Evolutionary conservation across 164 flowering plant species (phyloP).

Genomic region (Echeveria elegans): DNA sequence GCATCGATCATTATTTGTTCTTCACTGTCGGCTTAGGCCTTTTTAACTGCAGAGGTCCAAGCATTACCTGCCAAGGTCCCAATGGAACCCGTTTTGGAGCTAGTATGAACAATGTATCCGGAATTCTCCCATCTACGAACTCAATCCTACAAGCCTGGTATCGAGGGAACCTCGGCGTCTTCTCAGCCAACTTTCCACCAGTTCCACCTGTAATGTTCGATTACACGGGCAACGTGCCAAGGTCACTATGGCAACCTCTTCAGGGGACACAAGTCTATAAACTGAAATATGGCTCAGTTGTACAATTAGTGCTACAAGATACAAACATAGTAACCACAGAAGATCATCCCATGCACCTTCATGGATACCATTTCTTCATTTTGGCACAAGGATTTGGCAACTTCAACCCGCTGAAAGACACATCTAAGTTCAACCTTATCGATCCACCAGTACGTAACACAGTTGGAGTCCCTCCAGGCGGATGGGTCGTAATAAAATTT

Average conservation of each 20-base stretch:
- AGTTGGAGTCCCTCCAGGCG: slow-evolving; percentile 58
- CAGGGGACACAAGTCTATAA: slow-evolving; percentile 48
- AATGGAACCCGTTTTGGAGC: slow-evolving; percentile 62
- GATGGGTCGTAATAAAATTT: slow-evolving; percentile 76
- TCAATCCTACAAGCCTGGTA: slow-evolving; percentile 59
- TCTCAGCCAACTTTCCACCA: slow-evolving; percentile 65
- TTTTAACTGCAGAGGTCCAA: slow-evolving; percentile 34
- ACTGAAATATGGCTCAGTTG: slow-evolving; percentile 49
- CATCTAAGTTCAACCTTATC: slow-evolving; percentile 56
- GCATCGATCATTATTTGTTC: slow-evolving; percentile 48
- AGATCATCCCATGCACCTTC: slow-evolving; percentile 87
- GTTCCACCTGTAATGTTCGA: slow-evolving; percentile 48
- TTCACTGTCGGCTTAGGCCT: slow-evolving; percentile 76
- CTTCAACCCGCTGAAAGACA: slow-evolving; percentile 46
- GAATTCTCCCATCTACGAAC: slow-evolving; percentile 36
- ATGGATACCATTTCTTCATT: slow-evolving; percentile 69
- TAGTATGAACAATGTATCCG: slow-evolving; percentile 68
- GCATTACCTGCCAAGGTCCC: slow-evolving; percentile 62
- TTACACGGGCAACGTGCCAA: slow-evolving; percentile 69
- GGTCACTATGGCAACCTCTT: slow-evolving; percentile 56
- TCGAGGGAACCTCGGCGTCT: slow-evolving; percentile 44
- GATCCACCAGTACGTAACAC: slow-evolving; percentile 81
- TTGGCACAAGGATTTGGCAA: slow-evolving; percentile 71
- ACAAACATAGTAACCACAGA: slow-evolving; percentile 58
- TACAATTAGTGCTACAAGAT: slow-evolving; percentile 71